A percentile compares a stretch with the other conserved stretches of the same genome.
Conservation (phyloP, 345 rosid genomes). For the Litchi chinensis region DNA sequence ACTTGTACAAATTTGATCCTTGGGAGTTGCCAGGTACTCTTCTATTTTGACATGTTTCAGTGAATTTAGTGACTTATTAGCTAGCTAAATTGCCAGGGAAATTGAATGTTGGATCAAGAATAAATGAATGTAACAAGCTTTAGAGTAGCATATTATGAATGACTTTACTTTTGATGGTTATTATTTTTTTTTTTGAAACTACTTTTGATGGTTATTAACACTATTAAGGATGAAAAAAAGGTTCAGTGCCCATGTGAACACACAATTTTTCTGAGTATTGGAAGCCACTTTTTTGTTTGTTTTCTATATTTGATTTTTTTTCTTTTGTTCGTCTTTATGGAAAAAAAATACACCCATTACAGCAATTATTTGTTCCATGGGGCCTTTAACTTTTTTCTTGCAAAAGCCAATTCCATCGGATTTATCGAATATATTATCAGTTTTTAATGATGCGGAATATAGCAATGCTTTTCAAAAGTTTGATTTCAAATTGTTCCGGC, state of each 20-base stretch:
- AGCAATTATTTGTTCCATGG: conserved; percentile 17
- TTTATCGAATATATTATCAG: neutral
- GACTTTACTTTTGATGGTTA: neutral
- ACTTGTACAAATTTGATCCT: conserved; percentile 90
- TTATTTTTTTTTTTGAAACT: too few relatives aligned
- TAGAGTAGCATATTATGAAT: too few relatives aligned
- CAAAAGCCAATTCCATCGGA: conserved; percentile 16
- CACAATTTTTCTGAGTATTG: conserved; percentile 12
- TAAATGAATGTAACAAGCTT: too few relatives aligned
- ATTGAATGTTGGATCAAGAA: too few relatives aligned
- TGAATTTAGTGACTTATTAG: too few relatives aligned
- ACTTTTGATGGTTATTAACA: neutral
- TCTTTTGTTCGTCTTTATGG: conserved; percentile 12
- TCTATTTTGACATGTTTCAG: too few relatives aligned
- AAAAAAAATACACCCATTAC: neutral
- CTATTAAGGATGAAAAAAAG: neutral
- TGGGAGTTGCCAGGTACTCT: conserved; percentile 87
- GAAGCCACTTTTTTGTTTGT: conserved; percentile 38
- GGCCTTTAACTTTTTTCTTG: conserved; percentile 21
- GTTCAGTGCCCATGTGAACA: conserved; percentile 29
- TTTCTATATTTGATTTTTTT: conserved; percentile 18
- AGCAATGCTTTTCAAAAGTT: neutral
- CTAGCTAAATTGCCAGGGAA: too few relatives aligned
- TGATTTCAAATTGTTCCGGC: neutral
- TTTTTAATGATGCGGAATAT: neutral